Evolutionary conservation across 2,329 filamentous ascomycete genomes (phyloP), one percentile per base, ranked within the genome.

Genomic region (Ophiostoma angusticollis): DNA sequence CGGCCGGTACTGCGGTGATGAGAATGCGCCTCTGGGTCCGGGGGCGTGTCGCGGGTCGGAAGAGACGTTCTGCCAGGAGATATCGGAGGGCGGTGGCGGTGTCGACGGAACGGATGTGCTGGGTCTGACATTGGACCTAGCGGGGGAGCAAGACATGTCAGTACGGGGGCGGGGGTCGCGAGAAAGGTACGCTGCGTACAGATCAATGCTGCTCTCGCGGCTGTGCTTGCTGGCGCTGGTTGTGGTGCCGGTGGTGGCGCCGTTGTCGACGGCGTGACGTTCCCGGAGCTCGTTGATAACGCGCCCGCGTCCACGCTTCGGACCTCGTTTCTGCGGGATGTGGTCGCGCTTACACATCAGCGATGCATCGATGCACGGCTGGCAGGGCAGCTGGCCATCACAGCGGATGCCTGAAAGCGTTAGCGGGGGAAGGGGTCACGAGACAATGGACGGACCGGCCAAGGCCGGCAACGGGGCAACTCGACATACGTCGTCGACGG

Each of bases 311-410:
- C 70, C 73, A 21, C 70, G 69, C 50, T 78, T 79, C 11, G 74
- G 74, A 3, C 74, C 74, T 48, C 76, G 70, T 55, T 76, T 77
- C 54, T 74, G 70, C 12, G 74, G 74, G 31, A 78, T 67, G 49
- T 75, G 72, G 49, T 78, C 74, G 53, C 74, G 72, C 47, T 73
- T 78, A 59, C 74, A 78, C n/a, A 60, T 65, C 44, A 78, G 63
- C 18, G 69, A 65, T 22, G 73, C 71, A 41, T 68, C 67, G 38
- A 64, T 56, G 54, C 74, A 78, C 51, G 76, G 75, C 54, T 73
- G 71, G 59, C 74, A 78, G 5, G 73, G 70, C 35, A 58, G 60
- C 37, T 57, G 50, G 37, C 62, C 62, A 49, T 65, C 62, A 48
- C 63, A 66, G 36, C 62, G 56, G 25, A 66, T 65, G 46, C 63